Evolutionary conservation across 176 grass and related monocot genomes (phyloP).

Genomic region (Elymus sibiricus): DNA sequence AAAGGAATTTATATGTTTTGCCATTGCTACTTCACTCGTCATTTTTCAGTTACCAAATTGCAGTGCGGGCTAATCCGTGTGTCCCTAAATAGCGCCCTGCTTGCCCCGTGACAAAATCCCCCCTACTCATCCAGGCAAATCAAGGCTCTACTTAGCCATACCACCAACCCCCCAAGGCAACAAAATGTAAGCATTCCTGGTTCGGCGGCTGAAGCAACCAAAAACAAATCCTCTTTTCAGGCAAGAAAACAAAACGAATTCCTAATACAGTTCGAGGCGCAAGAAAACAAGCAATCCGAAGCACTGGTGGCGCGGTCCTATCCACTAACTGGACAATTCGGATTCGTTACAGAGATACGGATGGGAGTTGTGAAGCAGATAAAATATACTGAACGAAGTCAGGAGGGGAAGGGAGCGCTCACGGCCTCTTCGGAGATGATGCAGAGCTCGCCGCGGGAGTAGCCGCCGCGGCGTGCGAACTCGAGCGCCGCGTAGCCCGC

Average conservation of each 20-base stretch:
- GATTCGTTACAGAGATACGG: too few relatives aligned
- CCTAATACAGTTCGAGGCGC: not conserved
- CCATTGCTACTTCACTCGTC: not conserved
- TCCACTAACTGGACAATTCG: not conserved
- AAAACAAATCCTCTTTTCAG: not conserved
- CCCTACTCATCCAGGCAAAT: not conserved
- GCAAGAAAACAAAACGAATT: not conserved
- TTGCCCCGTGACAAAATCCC: not conserved
- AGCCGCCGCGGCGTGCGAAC: constrained; percentile 60
- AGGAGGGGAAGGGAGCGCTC: not conserved
- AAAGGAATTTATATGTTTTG: not conserved
- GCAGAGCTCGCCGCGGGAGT: constrained; percentile 69
- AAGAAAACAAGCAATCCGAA: not conserved
- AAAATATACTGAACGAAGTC: not conserved
- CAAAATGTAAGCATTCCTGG: not conserved
- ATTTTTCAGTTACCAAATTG: not conserved
- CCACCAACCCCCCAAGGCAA: not conserved
- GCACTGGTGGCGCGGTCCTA: not conserved
- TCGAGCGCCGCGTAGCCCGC: constrained; percentile 90
- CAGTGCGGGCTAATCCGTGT: not conserved
- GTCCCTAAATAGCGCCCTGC: not conserved
- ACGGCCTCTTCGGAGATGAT: constrained; percentile 88
- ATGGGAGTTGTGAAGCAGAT: not conserved
- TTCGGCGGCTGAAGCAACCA: not conserved
- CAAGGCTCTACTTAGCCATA: not conserved